Base-by-base conservation (phyloP, 495 filamentous ascomycete species). In the Rostrohypoxylon terebratum region DNA sequence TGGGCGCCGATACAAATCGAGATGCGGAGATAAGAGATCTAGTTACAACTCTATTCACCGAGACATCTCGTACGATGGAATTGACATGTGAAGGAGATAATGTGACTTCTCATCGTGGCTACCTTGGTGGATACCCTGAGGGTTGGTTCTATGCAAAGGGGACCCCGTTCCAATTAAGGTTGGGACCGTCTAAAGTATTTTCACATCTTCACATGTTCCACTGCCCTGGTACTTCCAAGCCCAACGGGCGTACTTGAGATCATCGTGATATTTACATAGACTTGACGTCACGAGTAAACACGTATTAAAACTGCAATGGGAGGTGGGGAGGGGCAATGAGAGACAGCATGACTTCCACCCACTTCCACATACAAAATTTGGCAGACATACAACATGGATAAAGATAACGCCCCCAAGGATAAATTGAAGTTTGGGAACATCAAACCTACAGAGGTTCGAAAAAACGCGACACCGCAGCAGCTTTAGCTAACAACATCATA, bases 381-480 rank as follows among this genome's bases (percentile, higher is more conserved):
- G 20, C 23, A 42, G 34, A 23, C 11, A 40, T 4, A 47, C 51
- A 59, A 50, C 0, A 70, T 70, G 68, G 68, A 34, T 4, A 65
- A 60, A 54, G 13, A 64, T 28, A 13, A 45, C 18, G 68, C 58
- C 67, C 54, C 66, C 8, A 65, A 63, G 18, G 48, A 59, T 45
- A 45, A 45, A 20, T 16, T 45, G 4, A 10, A 67, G 62, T 63
- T 51, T 66, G 4, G 18, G 53, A 33, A 20, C 3, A 71, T 76
- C 55, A 70, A 76, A n/a, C 71, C 75, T 2, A 21, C 44, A 0
- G 70, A 74, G 66, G 75, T 77, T n/a, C 3, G 73, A 38, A 3
- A 20, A 20, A 25, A 5, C 18, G 3, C 40, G 5, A 36, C 0
- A 1, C 0, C 38, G 0, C 4, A 53, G 9, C 9, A 3, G 10